Evolutionary conservation across 2,329 filamentous ascomycete genomes (phyloP).

Genomic region (Epicoccum nigrum): DNA sequence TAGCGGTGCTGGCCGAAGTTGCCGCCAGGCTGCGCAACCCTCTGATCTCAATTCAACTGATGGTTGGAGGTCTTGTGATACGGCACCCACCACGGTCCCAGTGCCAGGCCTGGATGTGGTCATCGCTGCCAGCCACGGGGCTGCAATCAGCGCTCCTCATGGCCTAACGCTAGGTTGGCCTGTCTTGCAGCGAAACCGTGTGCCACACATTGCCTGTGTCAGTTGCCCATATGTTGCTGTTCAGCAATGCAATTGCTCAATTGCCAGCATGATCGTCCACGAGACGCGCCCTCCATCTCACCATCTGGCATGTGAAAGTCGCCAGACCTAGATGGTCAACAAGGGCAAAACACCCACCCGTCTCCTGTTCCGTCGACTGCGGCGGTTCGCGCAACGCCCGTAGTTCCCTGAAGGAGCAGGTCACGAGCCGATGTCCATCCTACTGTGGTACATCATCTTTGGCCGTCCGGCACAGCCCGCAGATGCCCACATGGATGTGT

Average conservation of each 20-base stretch:
- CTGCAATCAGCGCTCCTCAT: conserved; percentile 33
- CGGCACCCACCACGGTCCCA: conserved; percentile 20
- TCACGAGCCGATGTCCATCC: conserved; percentile 13
- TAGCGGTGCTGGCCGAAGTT: conserved; percentile 30
- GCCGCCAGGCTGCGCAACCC: conserved; percentile 24
- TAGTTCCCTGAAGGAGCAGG: conserved; percentile 8
- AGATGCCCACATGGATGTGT: conserved; percentile 17
- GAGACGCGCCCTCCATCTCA: conserved; percentile 15
- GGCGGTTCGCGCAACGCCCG: conserved; percentile 12
- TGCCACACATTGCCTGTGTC: conserved; percentile 30
- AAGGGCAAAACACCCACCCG: conserved; percentile 22
- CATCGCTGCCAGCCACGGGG: conserved; percentile 38
- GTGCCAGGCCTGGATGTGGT: conserved; percentile 22
- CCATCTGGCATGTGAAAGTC: conserved; percentile 41
- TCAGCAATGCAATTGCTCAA: conserved; percentile 27
- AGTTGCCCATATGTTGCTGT: conserved; percentile 25
- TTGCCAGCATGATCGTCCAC: conserved; percentile 20
- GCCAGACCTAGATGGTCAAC: conserved; percentile 33
- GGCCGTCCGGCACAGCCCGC: conserved; percentile 10
- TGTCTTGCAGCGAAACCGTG: conserved; percentile 38
- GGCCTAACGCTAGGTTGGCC: conserved; percentile 34
- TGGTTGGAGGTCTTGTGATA: conserved; percentile 41
- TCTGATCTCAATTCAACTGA: conserved; percentile 23
- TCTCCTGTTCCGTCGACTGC: conserved; percentile 17
- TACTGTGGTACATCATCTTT: conserved; percentile 13